Evolutionary conservation across 129 eudicot genomes (phyloP).

Genomic region (Arctium lappa): DNA sequence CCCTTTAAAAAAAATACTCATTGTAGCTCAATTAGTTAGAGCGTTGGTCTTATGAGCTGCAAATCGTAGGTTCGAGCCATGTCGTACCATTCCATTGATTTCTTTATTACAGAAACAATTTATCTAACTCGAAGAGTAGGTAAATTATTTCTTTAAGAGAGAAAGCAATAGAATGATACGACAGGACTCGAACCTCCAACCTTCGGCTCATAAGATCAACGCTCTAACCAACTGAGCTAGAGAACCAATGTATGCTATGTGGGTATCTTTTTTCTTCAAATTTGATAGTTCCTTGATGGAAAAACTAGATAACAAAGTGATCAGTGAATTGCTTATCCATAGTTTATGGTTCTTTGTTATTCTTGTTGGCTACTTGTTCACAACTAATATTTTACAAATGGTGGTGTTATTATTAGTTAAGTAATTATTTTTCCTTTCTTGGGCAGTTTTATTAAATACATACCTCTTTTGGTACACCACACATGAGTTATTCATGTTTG

Average conservation of each 20-base stretch:
- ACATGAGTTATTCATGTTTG: neutral
- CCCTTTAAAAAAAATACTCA: neutral
- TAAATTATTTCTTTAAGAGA: neutral
- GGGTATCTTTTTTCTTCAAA: neutral
- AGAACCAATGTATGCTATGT: neutral
- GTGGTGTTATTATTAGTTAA: neutral
- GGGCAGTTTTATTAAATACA: neutral
- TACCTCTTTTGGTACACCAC: neutral
- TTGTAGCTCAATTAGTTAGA: neutral
- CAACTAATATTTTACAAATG: too few species aligned
- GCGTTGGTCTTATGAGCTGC: neutral
- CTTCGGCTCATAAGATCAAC: conserved; percentile 99
- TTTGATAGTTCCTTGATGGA: neutral
- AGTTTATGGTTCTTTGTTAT: neutral
- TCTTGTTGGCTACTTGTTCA: neutral
- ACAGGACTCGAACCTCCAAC: conserved; percentile 90
- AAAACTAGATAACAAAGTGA: neutral
- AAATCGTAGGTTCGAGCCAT: neutral
- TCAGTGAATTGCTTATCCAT: neutral
- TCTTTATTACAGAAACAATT: neutral
- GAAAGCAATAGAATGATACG: neutral
- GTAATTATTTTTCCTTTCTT: neutral
- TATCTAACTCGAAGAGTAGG: neutral
- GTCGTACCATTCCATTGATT: neutral
- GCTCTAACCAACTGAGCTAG: conserved; percentile 99